phyloP scores from a whole-genome alignment of 1,284 basidiomycete genomes.

The Vanrija humicola region DNA sequence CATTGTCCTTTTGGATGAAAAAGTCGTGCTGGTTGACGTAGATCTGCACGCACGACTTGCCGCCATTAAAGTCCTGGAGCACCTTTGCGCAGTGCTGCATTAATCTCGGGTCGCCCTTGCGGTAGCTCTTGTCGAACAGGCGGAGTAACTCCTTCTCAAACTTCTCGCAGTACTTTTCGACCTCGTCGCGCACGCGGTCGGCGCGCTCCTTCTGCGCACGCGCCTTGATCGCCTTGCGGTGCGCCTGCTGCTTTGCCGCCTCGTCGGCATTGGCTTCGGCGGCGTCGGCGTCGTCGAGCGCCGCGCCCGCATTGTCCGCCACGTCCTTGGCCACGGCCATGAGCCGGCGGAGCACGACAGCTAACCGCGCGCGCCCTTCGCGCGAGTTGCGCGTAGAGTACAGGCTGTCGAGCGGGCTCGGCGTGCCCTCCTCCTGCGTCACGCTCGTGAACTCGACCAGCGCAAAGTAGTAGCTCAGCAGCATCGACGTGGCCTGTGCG shows the following conservation, averaged over 20 bases:
- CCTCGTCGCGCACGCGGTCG: constrained; percentile 59
- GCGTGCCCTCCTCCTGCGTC: constrained; percentile 40
- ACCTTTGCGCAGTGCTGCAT: constrained; percentile 99
- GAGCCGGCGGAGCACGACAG: constrained; percentile 81
- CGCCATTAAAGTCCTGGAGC: constrained; percentile 95
- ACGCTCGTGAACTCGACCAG: constrained; percentile 80
- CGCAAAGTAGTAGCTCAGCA: constrained; percentile 94
- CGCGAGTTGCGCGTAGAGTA: constrained; percentile 59
- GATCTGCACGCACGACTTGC: constrained; percentile 91
- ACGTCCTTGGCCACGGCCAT: constrained; percentile 82
- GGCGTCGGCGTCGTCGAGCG: constrained; percentile 61
- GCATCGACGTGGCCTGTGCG: constrained; percentile 87
- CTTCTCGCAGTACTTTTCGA: constrained; percentile 89
- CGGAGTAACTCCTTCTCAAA: constrained; percentile 98
- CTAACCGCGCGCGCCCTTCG: constrained; percentile 81
- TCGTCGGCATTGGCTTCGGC: constrained; percentile 12
- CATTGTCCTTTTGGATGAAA: constrained; percentile 82
- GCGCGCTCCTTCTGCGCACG: constrained; percentile 45
- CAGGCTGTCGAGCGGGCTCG: constrained; percentile 40
- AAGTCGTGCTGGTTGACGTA: constrained; percentile 99
- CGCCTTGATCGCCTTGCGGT: constrained; percentile 13
- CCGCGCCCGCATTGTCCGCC: constrained; percentile 38
- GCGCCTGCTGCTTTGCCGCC: constrained; percentile 5
- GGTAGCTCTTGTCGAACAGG: constrained; percentile 90
- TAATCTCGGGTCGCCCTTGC: constrained; percentile 96